Base-by-base conservation (phyloP, 1,284 basidiomycete genomes). In the Neonothopanus nambi region DNA sequence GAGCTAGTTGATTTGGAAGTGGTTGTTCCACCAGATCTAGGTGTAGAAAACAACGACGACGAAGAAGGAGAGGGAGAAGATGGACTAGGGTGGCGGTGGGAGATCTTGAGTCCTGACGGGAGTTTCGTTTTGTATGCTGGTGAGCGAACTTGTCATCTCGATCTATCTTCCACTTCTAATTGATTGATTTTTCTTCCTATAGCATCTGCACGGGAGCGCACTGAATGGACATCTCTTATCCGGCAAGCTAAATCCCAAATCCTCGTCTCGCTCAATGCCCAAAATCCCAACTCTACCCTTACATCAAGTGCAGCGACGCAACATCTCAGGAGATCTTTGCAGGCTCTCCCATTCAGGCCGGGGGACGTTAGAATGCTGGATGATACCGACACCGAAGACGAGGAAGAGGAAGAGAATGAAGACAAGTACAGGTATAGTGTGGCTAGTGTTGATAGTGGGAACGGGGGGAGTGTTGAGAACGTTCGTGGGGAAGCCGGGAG, bases 1-100 rank as follows among this genome's bases (percentile, higher is more conserved):
- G 81, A 83, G 43, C 75, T 94, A 8, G 80, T 93, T 39, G 89
- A 93, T 65, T 61, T 91, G 38, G 90, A 93, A 55, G 84, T 93
- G 0, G 82, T 92, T 0, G 74, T 85, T 2, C 77, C 76, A n/a
- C 76, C 79, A 1, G 43, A 35, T 43, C 20, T 35, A n/a, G 38
- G 36, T 20, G 15, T 28, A n/a, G 48, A 40, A 3, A 37, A 39
- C 17, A 46, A 52, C 15, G 51, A 52, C 11, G 30, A 35, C 6
- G 0, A 63, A 15, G 79, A 78, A 0, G 75, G 71, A 7, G 38
- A 40, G 38, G 0, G 63, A 15, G 79, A 78, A 40, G 66, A 66
- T 0, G 75, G 71, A 8, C 73, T 80, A 46, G 79, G 80, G 54
- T 68, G 77, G 42, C 75, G 80, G 41, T 80, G 93, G 57, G 89